These are phyloP conservation scores for Populus euphratica DNA, from an alignment of 345 rosid genomes.

Conservation along the genomic window DNA sequence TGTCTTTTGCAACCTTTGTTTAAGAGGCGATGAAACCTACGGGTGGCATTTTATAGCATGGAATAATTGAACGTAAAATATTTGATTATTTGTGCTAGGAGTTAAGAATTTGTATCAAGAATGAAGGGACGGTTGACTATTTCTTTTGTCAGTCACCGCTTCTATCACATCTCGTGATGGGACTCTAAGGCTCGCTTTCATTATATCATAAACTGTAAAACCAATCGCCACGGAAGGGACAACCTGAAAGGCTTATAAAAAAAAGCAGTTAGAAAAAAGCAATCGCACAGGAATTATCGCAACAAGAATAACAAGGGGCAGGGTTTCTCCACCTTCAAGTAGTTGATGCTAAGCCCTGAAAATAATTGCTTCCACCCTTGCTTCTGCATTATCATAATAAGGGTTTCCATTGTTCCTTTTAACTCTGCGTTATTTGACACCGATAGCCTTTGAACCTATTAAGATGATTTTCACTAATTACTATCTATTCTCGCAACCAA, in stretches of 20 bases:
- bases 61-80: constrained; percentile 34
- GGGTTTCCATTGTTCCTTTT: constrained; percentile 68
- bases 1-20: not conserved
- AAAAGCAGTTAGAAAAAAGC: not conserved
- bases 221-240: constrained; percentile 95
- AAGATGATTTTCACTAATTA: constrained; percentile 8
- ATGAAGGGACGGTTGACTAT: constrained; percentile 46
- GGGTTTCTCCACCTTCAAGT: constrained; percentile 56
- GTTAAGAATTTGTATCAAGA: constrained; percentile 17
- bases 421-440: constrained; percentile 45
- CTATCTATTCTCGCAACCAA: not conserved
- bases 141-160: constrained; percentile 47
- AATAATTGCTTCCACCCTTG: constrained; percentile 98
- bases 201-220: constrained; percentile 81
- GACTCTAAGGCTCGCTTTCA: constrained; percentile 74
- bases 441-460: constrained; percentile 65
- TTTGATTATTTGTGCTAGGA: not conserved
- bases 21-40: constrained; percentile 1
- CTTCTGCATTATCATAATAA: constrained; percentile 49
- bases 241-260: constrained; percentile 45
- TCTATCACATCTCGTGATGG: constrained; percentile 71
- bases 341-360: constrained; percentile 91
- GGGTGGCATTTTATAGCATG: constrained; percentile 11
- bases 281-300: not conserved
- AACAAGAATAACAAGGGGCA: not conserved